Evolutionary conservation across 495 filamentous ascomycete genomes (phyloP), one percentile per base, ranked within the genome.

Genomic region (Parachaetomium inaequale): DNA sequence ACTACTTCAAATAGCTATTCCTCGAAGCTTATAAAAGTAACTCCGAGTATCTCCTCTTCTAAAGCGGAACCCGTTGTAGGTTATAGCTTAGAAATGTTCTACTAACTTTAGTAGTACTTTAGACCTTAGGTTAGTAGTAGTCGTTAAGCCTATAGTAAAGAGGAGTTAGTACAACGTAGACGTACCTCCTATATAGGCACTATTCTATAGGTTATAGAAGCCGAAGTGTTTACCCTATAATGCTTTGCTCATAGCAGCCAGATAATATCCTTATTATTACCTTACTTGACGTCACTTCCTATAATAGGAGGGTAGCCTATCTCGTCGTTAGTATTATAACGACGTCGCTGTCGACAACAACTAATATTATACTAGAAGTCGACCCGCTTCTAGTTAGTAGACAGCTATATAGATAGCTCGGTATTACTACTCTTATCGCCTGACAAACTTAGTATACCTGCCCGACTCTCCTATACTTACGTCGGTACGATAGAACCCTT

Each of bases 221-320:
- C n/a, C n/a, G n/a, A n/a, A n/a, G n/a, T n/a, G n/a, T n/a, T n/a
- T n/a, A n/a, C n/a, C n/a, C 46, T 63, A 19, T 36, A 46, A 23
- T 54, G 53, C 54, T 63, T 63, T 14, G 46, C 14, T 58, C 15
- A 45, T 65, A 15, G 58, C 56, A 23, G 47, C n/a, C n/a, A n/a
- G n/a, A n/a, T n/a, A n/a, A n/a, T n/a, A n/a, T n/a, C n/a, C n/a
- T 56, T 29, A 58, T 63, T 46, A 47, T 58, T 54, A 34, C 46
- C 55, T 3, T 58, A 21, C 54, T 53, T 47, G 36, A 55, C 61
- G 54, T 58, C 46, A 63, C 61, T 53, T 55, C 54, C 54, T 31
- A 58, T 21, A 53, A 57, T 52, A 40, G 55, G 55, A 55, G 34
- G 54, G 49, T 23, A 63, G 55, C 59, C 55, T 38, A 59, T 36